Percentiles rank a stretch among this genome's conserved stretches.
Evolutionary conservation across 2,329 filamentous ascomycete genomes (phyloP).

Genomic region (Bisporella sp.): DNA sequence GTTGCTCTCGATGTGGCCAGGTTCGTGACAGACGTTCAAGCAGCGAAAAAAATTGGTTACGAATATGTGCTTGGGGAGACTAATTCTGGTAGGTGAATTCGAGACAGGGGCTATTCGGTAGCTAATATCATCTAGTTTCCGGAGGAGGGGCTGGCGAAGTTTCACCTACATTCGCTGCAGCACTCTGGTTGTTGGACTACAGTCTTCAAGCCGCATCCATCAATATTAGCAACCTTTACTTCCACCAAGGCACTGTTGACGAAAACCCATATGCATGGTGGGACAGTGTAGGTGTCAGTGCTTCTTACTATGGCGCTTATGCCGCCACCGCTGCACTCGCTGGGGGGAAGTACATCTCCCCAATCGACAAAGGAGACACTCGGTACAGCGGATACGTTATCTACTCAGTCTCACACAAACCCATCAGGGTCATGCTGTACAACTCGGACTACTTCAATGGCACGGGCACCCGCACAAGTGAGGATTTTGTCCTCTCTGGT

Average conservation of each 20-base stretch:
- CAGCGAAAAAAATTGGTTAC: neutral
- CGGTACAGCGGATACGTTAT: slow-evolving; percentile 3
- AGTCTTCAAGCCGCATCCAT: neutral
- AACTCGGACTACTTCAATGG: slow-evolving; percentile 5
- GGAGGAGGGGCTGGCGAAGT: neutral
- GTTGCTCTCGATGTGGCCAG: neutral
- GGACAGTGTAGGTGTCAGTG: neutral
- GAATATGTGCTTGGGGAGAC: slow-evolving; percentile 5
- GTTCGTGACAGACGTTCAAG: neutral
- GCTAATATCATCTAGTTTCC: neutral
- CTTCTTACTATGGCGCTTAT: slow-evolving; percentile 5
- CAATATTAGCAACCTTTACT: neutral
- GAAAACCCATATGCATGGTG: slow-evolving; percentile 1
- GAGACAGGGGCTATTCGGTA: neutral
- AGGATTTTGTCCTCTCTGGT: neutral
- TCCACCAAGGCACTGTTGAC: slow-evolving; percentile 3
- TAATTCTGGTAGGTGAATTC: slow-evolving; percentile 1
- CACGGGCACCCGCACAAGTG: neutral
- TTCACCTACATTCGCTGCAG: neutral
- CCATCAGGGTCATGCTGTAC: neutral
- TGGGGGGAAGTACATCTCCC: neutral
- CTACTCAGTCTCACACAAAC: neutral
- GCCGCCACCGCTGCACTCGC: slow-evolving; percentile 1
- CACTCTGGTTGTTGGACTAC: slow-evolving; percentile 4
- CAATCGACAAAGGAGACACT: neutral